Percentiles rank a stretch among this genome's conserved stretches.
Evolutionary conservation across 2,329 filamentous ascomycete genomes (phyloP).

Genomic region (Leptodontidium sp.): DNA sequence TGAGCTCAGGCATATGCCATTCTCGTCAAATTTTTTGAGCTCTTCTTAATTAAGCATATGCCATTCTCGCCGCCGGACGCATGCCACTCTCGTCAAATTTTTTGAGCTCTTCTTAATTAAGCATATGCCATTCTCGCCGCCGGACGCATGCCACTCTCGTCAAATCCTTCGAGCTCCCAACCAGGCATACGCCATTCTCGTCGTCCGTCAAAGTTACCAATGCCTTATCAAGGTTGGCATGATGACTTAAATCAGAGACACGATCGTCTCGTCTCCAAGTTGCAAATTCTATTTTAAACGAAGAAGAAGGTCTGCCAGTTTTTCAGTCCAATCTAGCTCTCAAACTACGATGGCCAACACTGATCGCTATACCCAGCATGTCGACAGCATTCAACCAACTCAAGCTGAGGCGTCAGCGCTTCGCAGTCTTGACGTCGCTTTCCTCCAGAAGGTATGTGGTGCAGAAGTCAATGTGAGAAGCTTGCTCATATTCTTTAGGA

Average conservation of each 20-base stretch:
- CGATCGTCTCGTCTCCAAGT: background rate
- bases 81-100: background rate
- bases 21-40: too few relatives aligned
- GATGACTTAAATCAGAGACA: too few relatives aligned
- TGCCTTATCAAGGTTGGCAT: background rate
- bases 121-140: background rate
- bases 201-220: background rate
- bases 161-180: too few relatives aligned
- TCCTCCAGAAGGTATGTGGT: conserved; percentile 1
- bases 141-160: background rate
- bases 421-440: background rate
- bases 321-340: background rate
- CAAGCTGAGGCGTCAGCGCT: background rate
- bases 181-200: background rate
- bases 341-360: background rate
- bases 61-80: too few relatives aligned
- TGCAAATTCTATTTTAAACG: background rate
- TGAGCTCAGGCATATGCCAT: too few relatives aligned
- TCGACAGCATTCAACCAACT: background rate
- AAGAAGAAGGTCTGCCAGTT: background rate
- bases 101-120: background rate
- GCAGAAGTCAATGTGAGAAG: background rate
- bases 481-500: background rate
- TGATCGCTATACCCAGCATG: background rate
- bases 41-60: too few relatives aligned